Conservation (phyloP, 257 asterid species). For the Verbascum thapsus region DNA sequence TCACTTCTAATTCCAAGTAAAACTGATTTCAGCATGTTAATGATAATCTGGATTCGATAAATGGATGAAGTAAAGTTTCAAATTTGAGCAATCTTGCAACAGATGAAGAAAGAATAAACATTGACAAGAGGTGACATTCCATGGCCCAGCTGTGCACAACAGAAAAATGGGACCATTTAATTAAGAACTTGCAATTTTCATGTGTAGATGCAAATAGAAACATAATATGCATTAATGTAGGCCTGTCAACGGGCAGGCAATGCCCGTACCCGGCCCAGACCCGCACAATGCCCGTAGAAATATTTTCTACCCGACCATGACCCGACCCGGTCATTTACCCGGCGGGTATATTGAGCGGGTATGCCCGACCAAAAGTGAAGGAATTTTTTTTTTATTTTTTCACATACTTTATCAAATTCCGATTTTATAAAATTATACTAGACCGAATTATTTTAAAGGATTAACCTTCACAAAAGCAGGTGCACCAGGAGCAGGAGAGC, state of each 20-base stretch:
- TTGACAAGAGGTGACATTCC: background rate
- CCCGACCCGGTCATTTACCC: too few relatives aligned
- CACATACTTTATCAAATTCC: too few relatives aligned
- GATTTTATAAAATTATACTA: too few relatives aligned
- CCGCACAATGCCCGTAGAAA: too few relatives aligned
- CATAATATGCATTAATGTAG: background rate
- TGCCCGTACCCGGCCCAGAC: too few relatives aligned
- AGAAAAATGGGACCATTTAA: background rate
- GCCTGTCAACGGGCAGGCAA: too few relatives aligned
- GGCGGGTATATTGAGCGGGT: too few relatives aligned
- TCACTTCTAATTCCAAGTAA: background rate
- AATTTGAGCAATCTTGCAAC: background rate
- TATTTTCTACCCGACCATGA: too few relatives aligned
- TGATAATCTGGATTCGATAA: slow-evolving; percentile 2
- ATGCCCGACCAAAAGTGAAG: too few relatives aligned
- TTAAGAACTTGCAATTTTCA: background rate
- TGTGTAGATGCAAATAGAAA: background rate
- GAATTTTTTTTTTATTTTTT: too few relatives aligned
- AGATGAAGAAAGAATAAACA: background rate
- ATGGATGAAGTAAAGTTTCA: background rate
- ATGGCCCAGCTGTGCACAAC: background rate
- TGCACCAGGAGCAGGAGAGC: slow-evolving; percentile 66
- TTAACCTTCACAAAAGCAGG: slow-evolving; percentile 73
- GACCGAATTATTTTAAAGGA: too few relatives aligned
- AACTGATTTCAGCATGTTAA: background rate